Evolutionary conservation across 208 protist genomes (phyloP), one percentile per base, ranked within the genome.

Genomic region (Wallacemonas sp.): DNA sequence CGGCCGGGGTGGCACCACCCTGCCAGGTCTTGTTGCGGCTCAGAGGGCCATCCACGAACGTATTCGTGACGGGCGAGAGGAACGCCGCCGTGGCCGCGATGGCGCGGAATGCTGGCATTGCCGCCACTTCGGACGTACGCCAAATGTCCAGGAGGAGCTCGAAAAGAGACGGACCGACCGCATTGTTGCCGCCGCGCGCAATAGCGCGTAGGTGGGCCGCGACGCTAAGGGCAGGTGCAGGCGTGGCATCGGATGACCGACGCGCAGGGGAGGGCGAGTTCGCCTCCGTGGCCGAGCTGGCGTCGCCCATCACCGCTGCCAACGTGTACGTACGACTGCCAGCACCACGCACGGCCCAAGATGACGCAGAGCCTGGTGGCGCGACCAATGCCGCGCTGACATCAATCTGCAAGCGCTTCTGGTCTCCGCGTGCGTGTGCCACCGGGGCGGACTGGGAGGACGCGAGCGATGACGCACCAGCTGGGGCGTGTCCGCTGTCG

Each of bases 301-400:
- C 24, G 42, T 28, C 24, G 15, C 28, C 14, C 6, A 67, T 67
- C 22, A 67, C 44, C 34, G 39, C 14, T 5, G 28, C 26, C 46
- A 67, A 22, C 27, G 46, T 67, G 62, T 58, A 67, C 21, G 47
- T 58, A 12, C 62, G 62, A 27, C 46, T 46, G 17, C 77, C 79
- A 0, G 64, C 75, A 22, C 70, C 70, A 17, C 78, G 68, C 12
- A 86, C 75, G 1, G 82, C 72, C 82, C 82, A 89, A 1, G 75
- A 81, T 8, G 72, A 66, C 24, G 73, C 47, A 12, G 72, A 59
- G 3, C 73, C 65, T 0, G 69, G 51, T 9, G 76, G 72, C 5
- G 62, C 54, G 11, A 84, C 70, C 21, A 94, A 73, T 30, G 72
- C 70, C 11, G 79, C 76, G n/a, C 70, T 63, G 8, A 91, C 82